Evolutionary conservation across 768 basidiomycete species (phyloP).

Genomic region (Tylopilus plumbeoviolaceoides): DNA sequence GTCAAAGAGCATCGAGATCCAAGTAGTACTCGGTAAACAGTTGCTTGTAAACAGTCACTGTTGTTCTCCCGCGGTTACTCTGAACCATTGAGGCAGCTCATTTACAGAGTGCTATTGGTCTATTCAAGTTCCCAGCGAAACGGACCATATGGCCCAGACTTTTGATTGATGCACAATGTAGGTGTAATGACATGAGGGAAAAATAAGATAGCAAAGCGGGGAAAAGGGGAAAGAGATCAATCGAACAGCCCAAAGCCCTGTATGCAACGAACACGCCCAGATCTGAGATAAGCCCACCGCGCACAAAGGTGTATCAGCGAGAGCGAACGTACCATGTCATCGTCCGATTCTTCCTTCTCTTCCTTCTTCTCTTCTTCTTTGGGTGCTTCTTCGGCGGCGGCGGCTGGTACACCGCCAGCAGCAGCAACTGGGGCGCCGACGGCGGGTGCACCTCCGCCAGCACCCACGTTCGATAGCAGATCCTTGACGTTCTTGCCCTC

Average conservation of each 20-base stretch:
- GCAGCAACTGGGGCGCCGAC: conserved; percentile 50
- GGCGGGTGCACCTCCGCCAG: conserved; percentile 85
- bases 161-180: conserved; percentile 26
- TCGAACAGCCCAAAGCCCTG: conserved; percentile 98
- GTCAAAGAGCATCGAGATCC: too few species aligned
- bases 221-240: conserved; percentile 41
- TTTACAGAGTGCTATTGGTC: neutral
- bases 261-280: neutral
- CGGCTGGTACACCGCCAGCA: conserved; percentile 55
- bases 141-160: conserved; percentile 14
- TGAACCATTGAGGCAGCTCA: too few species aligned
- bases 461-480: conserved; percentile 89
- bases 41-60: too few species aligned
- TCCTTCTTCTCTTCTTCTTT: conserved; percentile 84
- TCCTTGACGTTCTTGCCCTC: conserved; percentile 98
- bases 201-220: conserved; percentile 27
- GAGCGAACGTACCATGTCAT: conserved; percentile 1
- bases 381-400: conserved; percentile 68
- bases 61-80: too few species aligned
- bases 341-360: conserved; percentile 73
- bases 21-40: too few species aligned
- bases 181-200: conserved; percentile 14
- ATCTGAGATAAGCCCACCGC: neutral
- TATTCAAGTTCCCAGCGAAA: conserved; percentile 1
- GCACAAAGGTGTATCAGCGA: neutral